Evolutionary conservation across 139 green algal genomes (phyloP).

Genomic region (Coccomyxa sp.): DNA sequence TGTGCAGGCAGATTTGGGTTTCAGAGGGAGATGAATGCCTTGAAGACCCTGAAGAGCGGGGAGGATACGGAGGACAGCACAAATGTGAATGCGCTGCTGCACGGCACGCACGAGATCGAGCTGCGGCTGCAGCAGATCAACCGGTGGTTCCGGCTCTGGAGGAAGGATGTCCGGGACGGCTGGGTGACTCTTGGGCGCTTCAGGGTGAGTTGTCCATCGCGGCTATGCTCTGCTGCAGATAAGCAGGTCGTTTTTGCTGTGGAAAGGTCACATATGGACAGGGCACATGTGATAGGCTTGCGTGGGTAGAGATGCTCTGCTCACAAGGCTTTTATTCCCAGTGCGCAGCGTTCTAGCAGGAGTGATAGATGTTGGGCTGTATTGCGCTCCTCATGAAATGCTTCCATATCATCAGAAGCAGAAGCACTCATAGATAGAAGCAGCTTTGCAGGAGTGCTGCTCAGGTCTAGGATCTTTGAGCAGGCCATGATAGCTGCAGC

Average conservation of each 20-base stretch:
- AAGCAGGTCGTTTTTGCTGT: neutral
- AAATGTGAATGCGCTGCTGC: neutral
- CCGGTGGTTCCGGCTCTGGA: neutral
- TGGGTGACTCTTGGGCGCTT: neutral
- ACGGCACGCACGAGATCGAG: neutral
- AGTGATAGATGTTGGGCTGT: neutral
- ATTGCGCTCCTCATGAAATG: neutral
- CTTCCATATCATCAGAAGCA: neutral
- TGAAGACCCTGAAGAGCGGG: neutral
- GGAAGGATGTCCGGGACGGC: neutral
- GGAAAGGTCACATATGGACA: neutral
- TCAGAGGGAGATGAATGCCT: slow-evolving; percentile 5
- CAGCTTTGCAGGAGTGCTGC: neutral
- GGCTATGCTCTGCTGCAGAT: neutral
- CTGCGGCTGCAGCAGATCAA: neutral
- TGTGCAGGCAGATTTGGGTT: slow-evolving; percentile 6
- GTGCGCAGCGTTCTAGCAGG: no score
- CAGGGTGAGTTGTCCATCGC: neutral
- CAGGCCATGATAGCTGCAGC: neutral
- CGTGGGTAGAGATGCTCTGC: no score
- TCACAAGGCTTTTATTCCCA: no score
- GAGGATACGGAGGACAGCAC: neutral
- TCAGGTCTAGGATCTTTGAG: neutral
- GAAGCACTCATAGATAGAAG: neutral
- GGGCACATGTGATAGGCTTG: neutral